phyloP scores from a whole-genome alignment of 2,329 filamentous ascomycete genomes.

The Cordyceps militaris region DNA sequence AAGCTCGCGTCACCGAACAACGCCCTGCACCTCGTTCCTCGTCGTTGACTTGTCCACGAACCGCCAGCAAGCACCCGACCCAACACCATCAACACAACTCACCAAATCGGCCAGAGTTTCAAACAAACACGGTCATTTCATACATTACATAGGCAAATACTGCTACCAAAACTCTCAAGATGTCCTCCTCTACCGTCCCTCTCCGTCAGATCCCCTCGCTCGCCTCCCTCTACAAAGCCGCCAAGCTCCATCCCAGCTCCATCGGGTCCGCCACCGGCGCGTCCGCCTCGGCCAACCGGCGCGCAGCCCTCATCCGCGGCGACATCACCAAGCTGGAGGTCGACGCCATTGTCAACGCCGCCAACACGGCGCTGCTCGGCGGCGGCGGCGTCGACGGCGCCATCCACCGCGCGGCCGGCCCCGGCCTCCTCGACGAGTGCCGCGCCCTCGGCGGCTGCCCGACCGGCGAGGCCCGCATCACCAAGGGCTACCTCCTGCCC shows the following conservation, averaged over 20 bases:
- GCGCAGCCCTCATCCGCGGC: constrained; percentile 61
- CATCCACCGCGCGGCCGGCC: constrained; percentile 79
- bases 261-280: constrained; percentile 30
- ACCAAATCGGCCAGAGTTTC: background rate
- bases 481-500: constrained; percentile 67
- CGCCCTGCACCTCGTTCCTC: background rate
- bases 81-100: background rate
- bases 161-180: background rate
- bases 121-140: background rate
- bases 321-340: constrained; percentile 77
- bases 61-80: background rate
- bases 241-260: constrained; percentile 18
- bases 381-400: constrained; percentile 89
- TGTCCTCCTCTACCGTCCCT: constrained; percentile 23
- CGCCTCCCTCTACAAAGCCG: constrained; percentile 56
- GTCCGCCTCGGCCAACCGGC: constrained; percentile 51
- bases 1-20: background rate
- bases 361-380: constrained; percentile 69
- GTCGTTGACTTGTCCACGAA: background rate
- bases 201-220: constrained; percentile 55
- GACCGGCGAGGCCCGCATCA: constrained; percentile 79
- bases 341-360: constrained; percentile 88
- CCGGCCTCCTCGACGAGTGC: constrained; percentile 62
- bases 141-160: background rate
- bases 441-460: constrained; percentile 60